These are phyloP conservation scores for Microbotryomycetes sp. DNA, from an alignment of 1,284 basidiomycete species.

Conservation along the genomic window DNA sequence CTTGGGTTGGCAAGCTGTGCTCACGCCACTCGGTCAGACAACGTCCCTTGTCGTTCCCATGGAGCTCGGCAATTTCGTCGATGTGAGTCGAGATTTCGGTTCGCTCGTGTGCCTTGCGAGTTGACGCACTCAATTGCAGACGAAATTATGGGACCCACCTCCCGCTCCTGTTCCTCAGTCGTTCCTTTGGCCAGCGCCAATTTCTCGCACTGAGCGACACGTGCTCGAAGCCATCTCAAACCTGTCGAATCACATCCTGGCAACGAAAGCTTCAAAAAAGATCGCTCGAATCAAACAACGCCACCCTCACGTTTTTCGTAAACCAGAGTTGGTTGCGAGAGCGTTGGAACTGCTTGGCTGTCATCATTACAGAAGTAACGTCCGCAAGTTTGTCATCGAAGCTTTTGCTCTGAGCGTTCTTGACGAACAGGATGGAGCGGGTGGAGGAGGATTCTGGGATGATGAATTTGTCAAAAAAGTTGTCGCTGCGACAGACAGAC, in stretches of 20 bases:
- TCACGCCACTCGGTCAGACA: constrained; percentile 68
- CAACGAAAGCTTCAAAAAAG: constrained; percentile 80
- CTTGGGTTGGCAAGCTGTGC: constrained; percentile 73
- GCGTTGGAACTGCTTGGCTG: constrained; percentile 77
- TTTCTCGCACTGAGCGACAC: constrained; percentile 68
- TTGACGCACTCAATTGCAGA: constrained; percentile 45
- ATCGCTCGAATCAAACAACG: constrained; percentile 74
- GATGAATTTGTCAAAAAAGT: too few relatives aligned
- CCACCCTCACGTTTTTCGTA: constrained; percentile 58
- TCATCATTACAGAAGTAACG: constrained; percentile 79
- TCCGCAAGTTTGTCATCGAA: constrained; percentile 84
- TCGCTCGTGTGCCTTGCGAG: neutral
- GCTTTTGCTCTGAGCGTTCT: constrained; percentile 87
- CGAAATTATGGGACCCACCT: constrained; percentile 64
- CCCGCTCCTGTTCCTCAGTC: constrained; percentile 44
- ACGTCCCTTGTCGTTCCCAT: constrained; percentile 85
- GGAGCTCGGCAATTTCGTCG: constrained; percentile 70
- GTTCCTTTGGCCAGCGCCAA: constrained; percentile 51
- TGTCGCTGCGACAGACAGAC: too few relatives aligned
- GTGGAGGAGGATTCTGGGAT: too few relatives aligned
- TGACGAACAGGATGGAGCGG: too few relatives aligned
- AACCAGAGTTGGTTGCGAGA: constrained; percentile 69
- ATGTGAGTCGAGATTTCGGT: constrained; percentile 49
- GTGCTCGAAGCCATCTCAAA: constrained; percentile 86
- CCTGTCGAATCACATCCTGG: constrained; percentile 89